A percentile compares a stretch with the other conserved stretches of the same genome.
Evolutionary conservation across 1,284 basidiomycete genomes (phyloP).

Genomic region (Rhizoctonia solani): DNA sequence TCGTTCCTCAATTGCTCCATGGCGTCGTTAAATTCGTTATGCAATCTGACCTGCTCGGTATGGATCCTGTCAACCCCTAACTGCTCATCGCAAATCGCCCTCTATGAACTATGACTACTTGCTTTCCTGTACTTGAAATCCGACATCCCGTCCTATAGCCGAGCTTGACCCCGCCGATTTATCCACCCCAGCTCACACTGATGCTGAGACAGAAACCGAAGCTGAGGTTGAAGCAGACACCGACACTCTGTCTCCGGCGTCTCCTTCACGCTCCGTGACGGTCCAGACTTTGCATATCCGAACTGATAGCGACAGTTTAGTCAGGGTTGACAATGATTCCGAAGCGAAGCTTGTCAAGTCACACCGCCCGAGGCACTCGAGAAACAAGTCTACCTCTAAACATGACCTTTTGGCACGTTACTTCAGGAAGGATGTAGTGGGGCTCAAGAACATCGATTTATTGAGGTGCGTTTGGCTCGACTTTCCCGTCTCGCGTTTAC

Average conservation of each 20-base stretch:
- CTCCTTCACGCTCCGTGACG: neutral
- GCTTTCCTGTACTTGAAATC: too few relatives aligned
- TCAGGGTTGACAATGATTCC: neutral
- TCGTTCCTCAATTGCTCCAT: too few relatives aligned
- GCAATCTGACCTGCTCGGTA: too few relatives aligned
- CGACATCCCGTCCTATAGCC: conserved; percentile 6
- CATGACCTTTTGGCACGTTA: conserved; percentile 91
- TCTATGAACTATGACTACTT: too few relatives aligned
- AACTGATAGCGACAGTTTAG: neutral
- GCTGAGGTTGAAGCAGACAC: conserved; percentile 52
- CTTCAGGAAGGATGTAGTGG: conserved; percentile 86
- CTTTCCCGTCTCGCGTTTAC: too few relatives aligned
- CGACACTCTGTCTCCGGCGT: neutral
- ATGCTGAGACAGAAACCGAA: conserved; percentile 75
- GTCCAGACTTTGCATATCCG: neutral
- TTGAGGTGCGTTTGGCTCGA: conserved; percentile 77
- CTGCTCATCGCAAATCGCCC: too few relatives aligned
- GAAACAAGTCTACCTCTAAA: conserved; percentile 57
- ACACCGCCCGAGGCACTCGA: neutral
- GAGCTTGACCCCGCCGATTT: conserved; percentile 40
- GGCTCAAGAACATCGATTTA: conserved; percentile 81
- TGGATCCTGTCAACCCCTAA: too few relatives aligned
- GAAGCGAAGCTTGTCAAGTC: neutral
- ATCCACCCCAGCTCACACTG: conserved; percentile 68
- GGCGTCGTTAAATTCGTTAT: too few relatives aligned